Base-by-base conservation (phyloP, 176 grass and related monocot genomes). In the Aegilops sharonensis region DNA sequence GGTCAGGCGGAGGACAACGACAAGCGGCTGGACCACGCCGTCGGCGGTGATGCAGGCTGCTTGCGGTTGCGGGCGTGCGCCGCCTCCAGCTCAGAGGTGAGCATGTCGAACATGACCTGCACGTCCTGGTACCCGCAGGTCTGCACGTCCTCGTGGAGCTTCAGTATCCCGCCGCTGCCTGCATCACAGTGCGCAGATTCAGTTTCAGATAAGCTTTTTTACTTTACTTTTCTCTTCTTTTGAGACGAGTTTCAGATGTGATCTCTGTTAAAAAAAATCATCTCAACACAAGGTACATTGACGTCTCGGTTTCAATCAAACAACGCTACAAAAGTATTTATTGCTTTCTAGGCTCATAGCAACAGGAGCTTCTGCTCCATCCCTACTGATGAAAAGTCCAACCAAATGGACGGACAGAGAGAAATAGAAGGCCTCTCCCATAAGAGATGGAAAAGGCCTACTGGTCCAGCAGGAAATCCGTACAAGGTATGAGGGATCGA, bases 51-150 rank as follows among this genome's bases (percentile, higher is more conserved):
- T 75, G 68, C 31, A 9, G 27, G 72, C 31, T 35, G 50, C 72
- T 88, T 90, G 15, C 65, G 23, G 52, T 88, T 90, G 15, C 65
- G 23, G 52, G 62, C 43, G 10, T 79, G 60, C 11, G 84, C 77
- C 11, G 87, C 92, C 87, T 93, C 87, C 61, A 90, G 81, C 73
- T 92, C 93, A 9, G 91, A 92, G 39, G 89, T 93, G 67, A 98
- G 67, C 81, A 98, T 98, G 64, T 98, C 93, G 83, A 94, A 98
- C 89, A 98, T 91, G 74, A 98, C 89, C 62, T 98, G 93, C 83
- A 98, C 95, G 78, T 98, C 95, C 71, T 93, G 77, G 87, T 98
- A 95, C 54, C 76, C 93, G 20, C 95, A 98, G 24, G 68, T 98
- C 80, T 92, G 87, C 57, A 98, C 93, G 66, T 98, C 95, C 29